Evolutionary conservation across 2,329 filamentous ascomycete genomes (phyloP).

Genomic region (Exserohilum turcica): DNA sequence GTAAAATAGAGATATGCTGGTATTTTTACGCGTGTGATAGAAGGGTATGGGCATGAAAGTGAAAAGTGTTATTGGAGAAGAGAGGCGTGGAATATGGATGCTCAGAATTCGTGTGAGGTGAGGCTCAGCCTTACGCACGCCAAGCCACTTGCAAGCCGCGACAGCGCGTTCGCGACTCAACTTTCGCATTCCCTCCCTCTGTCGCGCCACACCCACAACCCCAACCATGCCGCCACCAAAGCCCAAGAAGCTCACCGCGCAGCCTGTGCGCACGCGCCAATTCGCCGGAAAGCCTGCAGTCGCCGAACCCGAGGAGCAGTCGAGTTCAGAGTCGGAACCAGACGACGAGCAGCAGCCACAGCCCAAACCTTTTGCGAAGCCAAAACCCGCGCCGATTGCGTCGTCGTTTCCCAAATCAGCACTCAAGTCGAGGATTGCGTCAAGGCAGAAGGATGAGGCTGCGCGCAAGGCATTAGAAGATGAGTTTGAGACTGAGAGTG

Average conservation of each 20-base stretch:
- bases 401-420: conserved; percentile 55
- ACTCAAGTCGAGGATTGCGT: conserved; percentile 52
- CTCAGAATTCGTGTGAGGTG: neutral
- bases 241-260: conserved; percentile 86
- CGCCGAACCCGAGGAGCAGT: conserved; percentile 45
- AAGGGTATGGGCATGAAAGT: too few species aligned
- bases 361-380: conserved; percentile 40
- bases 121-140: conserved; percentile 6
- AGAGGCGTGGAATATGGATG: too few species aligned
- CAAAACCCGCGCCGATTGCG: conserved; percentile 48
- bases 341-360: conserved; percentile 59
- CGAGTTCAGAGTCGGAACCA: conserved; percentile 54
- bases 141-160: conserved; percentile 17
- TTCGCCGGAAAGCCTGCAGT: conserved; percentile 78
- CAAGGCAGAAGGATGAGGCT: conserved; percentile 39
- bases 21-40: too few species aligned
- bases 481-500: conserved; percentile 64
- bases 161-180: conserved; percentile 4
- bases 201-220: neutral
- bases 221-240: conserved; percentile 59
- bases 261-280: conserved; percentile 79
- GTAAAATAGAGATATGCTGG: too few species aligned
- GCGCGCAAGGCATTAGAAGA: conserved; percentile 52
- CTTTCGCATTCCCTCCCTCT: conserved; percentile 2
- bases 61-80: too few species aligned